A percentile compares a stretch with the other conserved stretches of the same genome.
Conservation (phyloP, 495 filamentous ascomycete species). For the Friedmanniomyces endolithicus region DNA sequence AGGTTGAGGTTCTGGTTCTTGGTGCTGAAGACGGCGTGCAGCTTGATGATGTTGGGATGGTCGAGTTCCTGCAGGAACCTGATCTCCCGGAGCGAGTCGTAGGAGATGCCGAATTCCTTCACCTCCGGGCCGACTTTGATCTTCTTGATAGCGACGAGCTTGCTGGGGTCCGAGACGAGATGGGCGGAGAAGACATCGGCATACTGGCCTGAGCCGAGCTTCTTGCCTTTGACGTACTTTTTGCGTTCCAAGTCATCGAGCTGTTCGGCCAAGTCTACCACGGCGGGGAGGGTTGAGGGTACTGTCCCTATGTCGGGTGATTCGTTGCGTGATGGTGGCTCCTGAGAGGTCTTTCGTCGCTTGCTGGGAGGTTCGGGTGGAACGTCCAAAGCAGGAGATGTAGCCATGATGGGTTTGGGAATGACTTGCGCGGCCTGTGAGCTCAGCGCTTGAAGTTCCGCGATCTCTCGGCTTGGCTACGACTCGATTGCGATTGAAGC, state of each 20-base stretch:
- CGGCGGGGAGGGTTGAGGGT: not conserved
- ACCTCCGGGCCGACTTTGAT: constrained; percentile 85
- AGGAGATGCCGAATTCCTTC: constrained; percentile 65
- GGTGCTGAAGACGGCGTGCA: constrained; percentile 82
- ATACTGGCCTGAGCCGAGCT: constrained; percentile 93
- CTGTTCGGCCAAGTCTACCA: constrained; percentile 60
- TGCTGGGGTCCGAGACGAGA: constrained; percentile 51
- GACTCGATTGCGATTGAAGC: no score
- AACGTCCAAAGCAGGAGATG: constrained; percentile 17
- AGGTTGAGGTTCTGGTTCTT: constrained; percentile 90
- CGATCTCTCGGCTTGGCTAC: no score
- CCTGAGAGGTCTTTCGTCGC: constrained; percentile 6
- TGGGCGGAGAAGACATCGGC: constrained; percentile 87
- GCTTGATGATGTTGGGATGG: constrained; percentile 87
- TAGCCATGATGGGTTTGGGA: constrained; percentile 1
- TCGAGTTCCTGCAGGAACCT: constrained; percentile 89
- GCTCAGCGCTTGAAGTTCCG: no score
- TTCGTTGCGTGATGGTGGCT: not conserved
- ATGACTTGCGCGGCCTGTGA: no score
- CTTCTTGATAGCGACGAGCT: constrained; percentile 89
- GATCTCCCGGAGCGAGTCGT: constrained; percentile 91
- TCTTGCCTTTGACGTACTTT: constrained; percentile 86
- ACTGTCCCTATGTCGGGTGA: not conserved
- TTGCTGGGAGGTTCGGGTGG: constrained; percentile 14
- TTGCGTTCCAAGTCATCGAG: constrained; percentile 75